Base-by-base conservation (phyloP, 164 flowering plant species). In the Liriodendron chinense region DNA sequence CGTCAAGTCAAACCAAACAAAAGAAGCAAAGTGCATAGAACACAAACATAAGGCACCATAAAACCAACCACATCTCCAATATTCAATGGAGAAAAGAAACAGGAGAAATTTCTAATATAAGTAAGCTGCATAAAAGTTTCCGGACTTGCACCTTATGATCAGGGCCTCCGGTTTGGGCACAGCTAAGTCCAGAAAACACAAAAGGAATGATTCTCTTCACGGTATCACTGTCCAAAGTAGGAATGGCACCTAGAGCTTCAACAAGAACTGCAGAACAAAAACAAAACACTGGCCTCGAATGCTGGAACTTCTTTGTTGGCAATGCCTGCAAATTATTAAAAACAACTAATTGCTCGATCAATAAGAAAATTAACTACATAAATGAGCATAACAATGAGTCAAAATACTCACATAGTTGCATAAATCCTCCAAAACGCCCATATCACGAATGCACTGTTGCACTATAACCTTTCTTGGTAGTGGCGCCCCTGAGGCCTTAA, bases 381-480 rank as follows among this genome's bases (percentile, higher is more conserved):
- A 28, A 67, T 20, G 9, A 53, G 68, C 24, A 5, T 63, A n/a
- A 14, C 18, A 34, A 20, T 16, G 13, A 67, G 69, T 67, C 8
- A 23, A 66, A 72, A 16, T 18, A 84, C 97, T 85, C 78, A 95
- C 99, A 86, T 90, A 88, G 81, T 82, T 81, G 84, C 93, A 91
- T 50, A 96, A 50, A 73, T 77, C 86, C 75, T 91, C 97, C 81
- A 96, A 80, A 76, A 96, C 82, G 18, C 92, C 94, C 84, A 77
- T 75, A 75, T 96, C 98, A 62, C 92, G 87, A 18, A 87, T 76
- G 75, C 99, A 92, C 65, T 96, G 99, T 74, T 94, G 96, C 71
- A 92, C 99, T 47, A 96, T 83, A 72, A 94, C 89, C 71, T 80
- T 79, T 80, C 97, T 88, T n/a, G 98, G 98, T 10, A 88, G 94